phyloP scores from a whole-genome alignment of 208 protist genomes.

The Crithidia sp. region DNA sequence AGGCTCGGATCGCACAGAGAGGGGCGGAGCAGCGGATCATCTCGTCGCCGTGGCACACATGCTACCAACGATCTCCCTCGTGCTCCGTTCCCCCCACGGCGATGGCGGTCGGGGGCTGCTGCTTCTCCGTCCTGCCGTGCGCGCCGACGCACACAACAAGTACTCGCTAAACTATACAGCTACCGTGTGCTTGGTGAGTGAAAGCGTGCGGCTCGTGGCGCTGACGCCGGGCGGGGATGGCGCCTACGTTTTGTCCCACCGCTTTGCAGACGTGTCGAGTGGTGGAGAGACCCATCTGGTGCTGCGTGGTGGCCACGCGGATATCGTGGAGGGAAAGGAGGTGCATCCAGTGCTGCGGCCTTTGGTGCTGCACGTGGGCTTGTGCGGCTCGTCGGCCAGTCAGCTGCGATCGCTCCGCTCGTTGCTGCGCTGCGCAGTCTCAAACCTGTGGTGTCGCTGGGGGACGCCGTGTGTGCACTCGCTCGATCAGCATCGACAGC shows the following conservation, averaged over 20 bases:
- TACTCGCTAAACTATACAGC: slow-evolving; percentile 5
- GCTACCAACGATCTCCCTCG: slow-evolving; percentile 26
- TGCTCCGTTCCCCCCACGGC: neutral
- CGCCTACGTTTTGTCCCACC: slow-evolving; percentile 10
- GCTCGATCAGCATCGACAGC: too few species aligned
- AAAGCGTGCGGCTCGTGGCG: slow-evolving; percentile 23
- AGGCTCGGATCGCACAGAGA: too few species aligned
- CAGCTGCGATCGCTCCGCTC: slow-evolving; percentile 10
- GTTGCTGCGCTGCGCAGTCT: slow-evolving; percentile 16
- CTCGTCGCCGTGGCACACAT: neutral
- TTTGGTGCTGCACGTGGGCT: slow-evolving; percentile 22
- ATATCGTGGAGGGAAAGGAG: neutral
- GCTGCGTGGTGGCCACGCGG: slow-evolving; percentile 19
- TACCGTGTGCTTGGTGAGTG: slow-evolving; percentile 16
- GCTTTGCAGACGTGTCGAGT: neutral
- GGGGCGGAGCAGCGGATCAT: neutral
- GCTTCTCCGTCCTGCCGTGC: slow-evolving; percentile 23
- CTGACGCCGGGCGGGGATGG: slow-evolving; percentile 17
- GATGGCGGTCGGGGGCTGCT: slow-evolving; percentile 16
- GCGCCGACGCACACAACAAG: neutral
- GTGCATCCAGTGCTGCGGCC: neutral
- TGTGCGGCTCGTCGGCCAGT: slow-evolving; percentile 12
- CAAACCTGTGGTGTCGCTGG: slow-evolving; percentile 20
- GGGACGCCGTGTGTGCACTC: neutral
- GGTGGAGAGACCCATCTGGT: neutral